Base-by-base conservation (phyloP, 495 filamentous ascomycete species). In the Aspergillus heteromorphus region DNA sequence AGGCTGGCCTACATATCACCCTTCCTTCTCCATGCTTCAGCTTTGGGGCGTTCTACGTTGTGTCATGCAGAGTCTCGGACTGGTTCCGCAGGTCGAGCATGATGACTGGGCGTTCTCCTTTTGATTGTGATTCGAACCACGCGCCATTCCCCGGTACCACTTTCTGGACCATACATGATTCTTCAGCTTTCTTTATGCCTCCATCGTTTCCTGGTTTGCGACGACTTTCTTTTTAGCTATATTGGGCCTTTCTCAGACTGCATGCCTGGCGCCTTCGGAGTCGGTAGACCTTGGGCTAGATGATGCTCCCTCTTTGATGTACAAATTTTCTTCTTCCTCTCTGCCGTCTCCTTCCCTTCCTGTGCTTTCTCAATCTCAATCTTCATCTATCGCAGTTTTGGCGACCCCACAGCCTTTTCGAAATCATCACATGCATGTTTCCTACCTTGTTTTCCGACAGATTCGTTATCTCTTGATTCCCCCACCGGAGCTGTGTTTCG, bases 211-310 rank as follows among this genome's bases (percentile, higher is more conserved):
- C 27, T 51, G 6, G 31, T 45, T 51, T 19, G 43, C 13, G 11
- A 40, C 47, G 47, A 38, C 10, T 41, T 38, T 40, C 19, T 27
- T 16, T 16, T 29, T 20, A 53, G 29, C 27, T 43, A 34, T 53
- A 23, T 40, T 19, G 29, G 18, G 23, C n/a, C 40, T 31, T 40
- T 38, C 30, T 48, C 48, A 55, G 17, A 50, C 40, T 63, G 60
- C 60, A 62, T 66, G 48, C 17, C 54, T 63, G 59, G 65, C 62
- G 65, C 60, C 51, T 54, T 57, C 54, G 61, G 61, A 61, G 62
- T 67, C 51, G 41, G 49, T 59, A 57, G 45, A 40, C 25, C 3
- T 56, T 60, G 47, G 45, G 31, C 45, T 40, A n/a, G 6, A 36
- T 38, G 48, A 51, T 54, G 34, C 30, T 17, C 23, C 21, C 17